A percentile compares a stretch with the other conserved stretches of the same genome.
Conservation (phyloP, 306 rosid genomes). For the Nissolia schottii region DNA sequence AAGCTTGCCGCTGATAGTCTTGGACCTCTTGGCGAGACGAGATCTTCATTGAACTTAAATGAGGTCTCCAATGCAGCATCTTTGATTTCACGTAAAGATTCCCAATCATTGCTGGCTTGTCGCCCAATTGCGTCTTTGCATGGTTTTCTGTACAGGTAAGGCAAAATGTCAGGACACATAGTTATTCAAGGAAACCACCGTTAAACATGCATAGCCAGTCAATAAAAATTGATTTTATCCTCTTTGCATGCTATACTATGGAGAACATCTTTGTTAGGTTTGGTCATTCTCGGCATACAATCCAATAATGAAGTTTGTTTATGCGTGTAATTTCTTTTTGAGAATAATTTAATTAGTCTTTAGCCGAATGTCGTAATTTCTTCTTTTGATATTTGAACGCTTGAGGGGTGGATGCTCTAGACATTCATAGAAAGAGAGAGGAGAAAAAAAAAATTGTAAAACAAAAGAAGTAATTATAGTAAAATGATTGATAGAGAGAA, state of each 20-base stretch:
- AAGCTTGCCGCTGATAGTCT: slow-evolving; percentile 18
- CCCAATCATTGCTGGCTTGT: not conserved
- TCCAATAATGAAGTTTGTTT: too few relatives aligned
- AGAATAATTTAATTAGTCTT: not conserved
- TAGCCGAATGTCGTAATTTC: too few relatives aligned
- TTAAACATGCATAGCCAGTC: not conserved
- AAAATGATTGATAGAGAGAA: too few relatives aligned
- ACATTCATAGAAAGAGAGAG: too few relatives aligned
- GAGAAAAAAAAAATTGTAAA: too few relatives aligned
- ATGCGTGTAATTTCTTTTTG: not conserved
- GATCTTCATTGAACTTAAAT: not conserved
- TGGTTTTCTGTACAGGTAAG: slow-evolving; percentile 27
- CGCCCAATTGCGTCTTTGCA: not conserved
- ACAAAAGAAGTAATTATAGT: too few relatives aligned
- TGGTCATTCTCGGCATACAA: too few relatives aligned
- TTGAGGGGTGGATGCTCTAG: too few relatives aligned
- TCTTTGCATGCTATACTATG: too few relatives aligned
- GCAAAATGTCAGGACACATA: slow-evolving; percentile 13
- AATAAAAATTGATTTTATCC: not conserved
- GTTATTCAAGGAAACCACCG: not conserved
- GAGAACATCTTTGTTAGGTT: too few relatives aligned
- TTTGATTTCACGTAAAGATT: slow-evolving; percentile 1
- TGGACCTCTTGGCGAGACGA: slow-evolving; percentile 34
- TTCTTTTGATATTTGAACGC: too few relatives aligned
- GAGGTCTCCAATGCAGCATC: not conserved